These are phyloP conservation scores for Diutina sp. DNA, from an alignment of 1,139 yeast genomes.

Conservation along the genomic window DNA sequence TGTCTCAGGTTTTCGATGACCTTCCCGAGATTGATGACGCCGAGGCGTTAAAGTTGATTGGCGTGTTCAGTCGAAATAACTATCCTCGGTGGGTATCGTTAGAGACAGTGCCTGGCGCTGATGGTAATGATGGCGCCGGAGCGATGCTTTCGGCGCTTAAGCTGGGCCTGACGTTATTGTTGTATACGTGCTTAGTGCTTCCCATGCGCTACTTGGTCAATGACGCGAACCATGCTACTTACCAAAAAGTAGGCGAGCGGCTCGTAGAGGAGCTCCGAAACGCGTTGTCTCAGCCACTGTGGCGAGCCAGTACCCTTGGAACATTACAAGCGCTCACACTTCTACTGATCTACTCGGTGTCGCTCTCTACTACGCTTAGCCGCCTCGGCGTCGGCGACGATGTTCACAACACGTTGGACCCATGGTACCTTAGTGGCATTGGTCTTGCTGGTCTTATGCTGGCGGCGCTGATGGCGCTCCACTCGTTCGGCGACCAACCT, in stretches of 20 bases:
- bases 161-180: background rate
- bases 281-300: background rate
- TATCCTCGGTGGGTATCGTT: conserved; percentile 1
- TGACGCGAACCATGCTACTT: background rate
- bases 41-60: background rate
- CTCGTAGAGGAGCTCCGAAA: background rate
- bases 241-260: background rate
- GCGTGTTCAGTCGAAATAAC: background rate
- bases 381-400: conserved; percentile 14
- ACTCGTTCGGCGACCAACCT: conserved; percentile 16
- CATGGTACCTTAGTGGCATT: conserved; percentile 48
- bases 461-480: conserved; percentile 13
- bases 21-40: background rate
- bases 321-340: conserved; percentile 55
- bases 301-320: conserved; percentile 22
- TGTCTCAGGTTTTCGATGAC: background rate
- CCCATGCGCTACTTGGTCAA: background rate
- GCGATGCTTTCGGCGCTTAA: background rate
- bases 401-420: conserved; percentile 27
- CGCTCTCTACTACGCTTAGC: conserved; percentile 29
- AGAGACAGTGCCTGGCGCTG: background rate
- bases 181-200: background rate
- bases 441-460: conserved; percentile 49
- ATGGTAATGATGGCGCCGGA: background rate
- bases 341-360: conserved; percentile 46